These are phyloP conservation scores for Phytophthora ohioensis DNA, from an alignment of 352 stramenopile genomes.

Conservation along the genomic window DNA sequence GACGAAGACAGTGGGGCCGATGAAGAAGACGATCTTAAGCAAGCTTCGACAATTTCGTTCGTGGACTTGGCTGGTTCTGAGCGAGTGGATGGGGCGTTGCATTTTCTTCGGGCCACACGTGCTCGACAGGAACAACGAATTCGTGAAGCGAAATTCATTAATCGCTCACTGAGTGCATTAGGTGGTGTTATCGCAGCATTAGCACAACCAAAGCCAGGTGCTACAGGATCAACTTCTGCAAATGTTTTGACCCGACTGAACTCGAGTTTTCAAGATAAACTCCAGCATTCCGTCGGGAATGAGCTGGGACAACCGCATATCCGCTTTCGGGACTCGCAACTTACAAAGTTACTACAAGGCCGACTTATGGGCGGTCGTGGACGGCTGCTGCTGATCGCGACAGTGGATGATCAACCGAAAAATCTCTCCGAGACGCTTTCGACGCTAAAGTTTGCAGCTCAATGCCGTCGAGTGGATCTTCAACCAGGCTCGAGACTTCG, in stretches of 20 bases:
- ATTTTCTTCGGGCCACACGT: conserved; percentile 62
- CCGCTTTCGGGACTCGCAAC: conserved; percentile 76
- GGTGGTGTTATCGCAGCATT: conserved; percentile 74
- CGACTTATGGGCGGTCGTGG: conserved; percentile 54
- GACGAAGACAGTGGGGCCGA: conserved; percentile 9
- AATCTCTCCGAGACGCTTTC: conserved; percentile 75
- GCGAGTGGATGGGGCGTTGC: conserved; percentile 57
- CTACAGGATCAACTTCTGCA: background rate
- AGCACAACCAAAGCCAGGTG: conserved; percentile 37
- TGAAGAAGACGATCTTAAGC: conserved; percentile 6
- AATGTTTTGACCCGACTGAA: conserved; percentile 15
- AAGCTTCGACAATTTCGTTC: conserved; percentile 63
- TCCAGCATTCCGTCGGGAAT: conserved; percentile 5
- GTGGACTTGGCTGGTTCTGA: conserved; percentile 80
- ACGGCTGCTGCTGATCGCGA: conserved; percentile 68
- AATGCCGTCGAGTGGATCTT: conserved; percentile 72
- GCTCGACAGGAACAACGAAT: conserved; percentile 68
- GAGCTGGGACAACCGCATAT: conserved; percentile 47
- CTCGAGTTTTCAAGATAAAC: conserved; percentile 9
- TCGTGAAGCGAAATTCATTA: conserved; percentile 85
- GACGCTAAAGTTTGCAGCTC: conserved; percentile 80
- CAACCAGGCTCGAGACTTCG: conserved; percentile 22
- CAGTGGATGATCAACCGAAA: conserved; percentile 58
- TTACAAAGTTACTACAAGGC: conserved; percentile 76
- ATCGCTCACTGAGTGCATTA: conserved; percentile 70